Base-by-base conservation (phyloP, 2,329 filamentous ascomycete species). In the Fusarium subglutinans region DNA sequence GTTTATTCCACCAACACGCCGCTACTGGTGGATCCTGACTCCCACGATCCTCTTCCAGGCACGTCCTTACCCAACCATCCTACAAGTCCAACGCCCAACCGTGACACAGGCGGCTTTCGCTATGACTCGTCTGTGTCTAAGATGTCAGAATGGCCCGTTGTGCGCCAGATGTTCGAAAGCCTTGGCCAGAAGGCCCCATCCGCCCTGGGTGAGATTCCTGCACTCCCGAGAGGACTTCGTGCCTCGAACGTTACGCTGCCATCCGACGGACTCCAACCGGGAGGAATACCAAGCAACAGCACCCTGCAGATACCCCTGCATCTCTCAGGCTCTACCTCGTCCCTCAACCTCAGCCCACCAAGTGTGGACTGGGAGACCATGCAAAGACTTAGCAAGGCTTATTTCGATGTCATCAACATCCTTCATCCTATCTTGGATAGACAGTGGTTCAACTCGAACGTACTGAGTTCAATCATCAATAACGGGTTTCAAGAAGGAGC, bases 361-460 rank as follows among this genome's bases (percentile, higher is more conserved):
- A 76, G 70, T 30, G 72, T 90, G 54, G 84, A 82, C 18, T 85
- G 85, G 78, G 86, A 88, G 11, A 82, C 82, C 6, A 87, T 90
- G 80, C 84, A 86, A 65, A 81, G 82, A 30, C 82, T 89, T 43
- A 84, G 85, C 65, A 87, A 87, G 55, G 84, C 85, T 1, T 91
- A 89, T 76, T 91, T 91, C 76, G 86, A 89, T 73, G 87, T 85
- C 4, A 89, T 89, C 80, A 91, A 91, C 76, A 82, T 89, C 18
- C 76, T 90, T 20, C 87, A 87, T 73, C 90, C 90, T 1, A 85
- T 91, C 43, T 82, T 91, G 76, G 88, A 90, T 70, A 83, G 87
- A n/a, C 85, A 88, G 40, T 81, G 80, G 28, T 91, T 91, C 78
- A 81, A 85, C 70, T 82, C 84, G 13, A 82, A 85, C 43, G 86